These are phyloP conservation scores for Chamaenerion angustifolium DNA, from an alignment of 345 rosid genomes.

Conservation along the genomic window DNA sequence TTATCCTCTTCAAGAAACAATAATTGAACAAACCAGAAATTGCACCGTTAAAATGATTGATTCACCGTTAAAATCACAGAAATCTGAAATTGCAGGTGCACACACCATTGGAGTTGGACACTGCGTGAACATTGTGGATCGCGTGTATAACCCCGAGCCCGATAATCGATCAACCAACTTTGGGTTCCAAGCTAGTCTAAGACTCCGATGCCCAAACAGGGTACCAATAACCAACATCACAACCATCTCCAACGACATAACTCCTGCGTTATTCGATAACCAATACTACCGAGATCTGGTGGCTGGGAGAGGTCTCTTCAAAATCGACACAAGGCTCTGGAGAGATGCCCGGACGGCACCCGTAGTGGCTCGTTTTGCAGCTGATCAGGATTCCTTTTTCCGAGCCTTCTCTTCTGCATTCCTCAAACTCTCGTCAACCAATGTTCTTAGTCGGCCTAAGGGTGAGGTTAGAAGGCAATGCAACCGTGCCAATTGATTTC, in stretches of 20 bases:
- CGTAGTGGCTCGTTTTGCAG: conserved; percentile 7
- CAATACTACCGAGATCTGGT: conserved; percentile 8
- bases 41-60: too few relatives aligned
- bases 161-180: conserved; percentile 3
- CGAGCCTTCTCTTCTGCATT: conserved; percentile 12
- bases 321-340: conserved; percentile 10
- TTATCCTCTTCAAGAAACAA: too few relatives aligned
- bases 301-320: conserved; percentile 12
- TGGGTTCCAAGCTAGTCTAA: conserved; percentile 6
- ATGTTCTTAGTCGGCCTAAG: not conserved
- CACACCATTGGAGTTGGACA: conserved; percentile 16
- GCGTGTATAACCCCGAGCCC: conserved; percentile 6
- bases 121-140: conserved; percentile 15
- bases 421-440: conserved; percentile 11
- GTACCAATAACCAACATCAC: conserved; percentile 10
- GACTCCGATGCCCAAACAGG: conserved; percentile 9
- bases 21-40: too few relatives aligned
- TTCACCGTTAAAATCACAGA: too few relatives aligned
- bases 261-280: conserved; percentile 16
- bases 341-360: conserved; percentile 14
- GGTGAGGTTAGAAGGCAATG: conserved; percentile 18
- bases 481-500: conserved; percentile 4
- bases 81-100: too few relatives aligned
- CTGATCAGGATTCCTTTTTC: conserved; percentile 9
- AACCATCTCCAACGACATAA: conserved; percentile 10